Conservation (phyloP, 2,329 filamentous ascomycete genomes). For the Penicillium sp. region DNA sequence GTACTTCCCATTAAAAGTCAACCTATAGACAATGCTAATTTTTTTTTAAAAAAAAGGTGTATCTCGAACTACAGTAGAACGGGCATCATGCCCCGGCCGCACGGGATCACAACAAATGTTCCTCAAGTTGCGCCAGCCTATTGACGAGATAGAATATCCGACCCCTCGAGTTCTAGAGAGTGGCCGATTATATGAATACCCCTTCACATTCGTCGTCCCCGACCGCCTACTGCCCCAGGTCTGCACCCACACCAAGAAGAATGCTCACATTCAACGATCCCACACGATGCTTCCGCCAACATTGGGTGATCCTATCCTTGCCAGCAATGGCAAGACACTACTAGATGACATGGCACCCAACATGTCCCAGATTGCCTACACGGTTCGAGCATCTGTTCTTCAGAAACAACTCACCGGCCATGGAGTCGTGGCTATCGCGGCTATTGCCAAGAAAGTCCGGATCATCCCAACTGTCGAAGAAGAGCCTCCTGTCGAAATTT, state of each 20-base stretch:
- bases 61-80: constrained; percentile 54
- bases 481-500: constrained; percentile 55
- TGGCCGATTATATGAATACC: constrained; percentile 57
- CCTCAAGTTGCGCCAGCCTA: constrained; percentile 60
- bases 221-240: constrained; percentile 57
- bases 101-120: constrained; percentile 60
- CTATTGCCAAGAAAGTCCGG: constrained; percentile 55
- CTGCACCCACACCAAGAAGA: constrained; percentile 54
- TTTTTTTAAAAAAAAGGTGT: constrained; percentile 41
- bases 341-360: constrained; percentile 62
- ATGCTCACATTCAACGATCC: constrained; percentile 51
- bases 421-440: constrained; percentile 45
- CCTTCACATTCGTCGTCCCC: constrained; percentile 64
- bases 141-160: constrained; percentile 53
- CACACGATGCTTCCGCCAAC: constrained; percentile 62
- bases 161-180: constrained; percentile 53
- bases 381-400: constrained; percentile 49
- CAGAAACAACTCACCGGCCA: constrained; percentile 38
- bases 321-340: constrained; percentile 48
- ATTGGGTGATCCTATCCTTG: constrained; percentile 57
- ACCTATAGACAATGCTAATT: background rate
- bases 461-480: constrained; percentile 59
- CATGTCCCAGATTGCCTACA: constrained; percentile 61
- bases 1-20: constrained; percentile 27
- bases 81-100: constrained; percentile 52